Conservation (phyloP, 805 yeast species). For the Candida golubevii region DNA sequence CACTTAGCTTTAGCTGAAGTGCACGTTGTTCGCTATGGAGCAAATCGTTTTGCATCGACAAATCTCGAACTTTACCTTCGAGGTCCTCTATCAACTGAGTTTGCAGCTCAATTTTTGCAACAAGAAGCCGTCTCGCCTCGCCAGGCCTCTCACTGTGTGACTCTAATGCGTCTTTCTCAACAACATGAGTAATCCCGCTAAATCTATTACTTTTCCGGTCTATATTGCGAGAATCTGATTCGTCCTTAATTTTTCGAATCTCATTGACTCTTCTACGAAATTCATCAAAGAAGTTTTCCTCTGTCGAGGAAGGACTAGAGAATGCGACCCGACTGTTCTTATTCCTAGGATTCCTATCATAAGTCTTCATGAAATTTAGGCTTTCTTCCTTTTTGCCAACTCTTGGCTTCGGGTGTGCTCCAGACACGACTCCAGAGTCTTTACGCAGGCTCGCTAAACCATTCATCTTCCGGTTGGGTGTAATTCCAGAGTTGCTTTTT, state of each 20-base stretch:
- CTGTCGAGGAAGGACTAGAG: neutral
- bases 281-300: conserved; percentile 16
- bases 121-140: conserved; percentile 6
- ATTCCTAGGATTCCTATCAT: too few relatives aligned
- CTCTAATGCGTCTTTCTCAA: neutral
- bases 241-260: conserved; percentile 12
- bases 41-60: conserved; percentile 8
- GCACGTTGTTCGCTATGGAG: conserved; percentile 1
- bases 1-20: neutral
- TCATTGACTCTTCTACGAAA: conserved; percentile 22
- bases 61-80: conserved; percentile 9
- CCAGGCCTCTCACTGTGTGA: conserved; percentile 5
- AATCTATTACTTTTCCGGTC: neutral
- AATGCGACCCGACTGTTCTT: too few relatives aligned
- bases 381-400: too few relatives aligned
- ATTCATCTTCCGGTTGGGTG: too few relatives aligned
- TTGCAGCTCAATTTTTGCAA: conserved; percentile 13
- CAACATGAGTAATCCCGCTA: neutral
- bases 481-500: too few relatives aligned
- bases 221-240: neutral
- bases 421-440: too few relatives aligned
- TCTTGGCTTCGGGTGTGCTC: too few relatives aligned
- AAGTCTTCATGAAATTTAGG: too few relatives aligned
- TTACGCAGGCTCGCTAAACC: too few relatives aligned
- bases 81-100: conserved; percentile 10